Conservation (phyloP, 495 filamentous ascomycete species). For the Astrothelium macrocarpum region DNA sequence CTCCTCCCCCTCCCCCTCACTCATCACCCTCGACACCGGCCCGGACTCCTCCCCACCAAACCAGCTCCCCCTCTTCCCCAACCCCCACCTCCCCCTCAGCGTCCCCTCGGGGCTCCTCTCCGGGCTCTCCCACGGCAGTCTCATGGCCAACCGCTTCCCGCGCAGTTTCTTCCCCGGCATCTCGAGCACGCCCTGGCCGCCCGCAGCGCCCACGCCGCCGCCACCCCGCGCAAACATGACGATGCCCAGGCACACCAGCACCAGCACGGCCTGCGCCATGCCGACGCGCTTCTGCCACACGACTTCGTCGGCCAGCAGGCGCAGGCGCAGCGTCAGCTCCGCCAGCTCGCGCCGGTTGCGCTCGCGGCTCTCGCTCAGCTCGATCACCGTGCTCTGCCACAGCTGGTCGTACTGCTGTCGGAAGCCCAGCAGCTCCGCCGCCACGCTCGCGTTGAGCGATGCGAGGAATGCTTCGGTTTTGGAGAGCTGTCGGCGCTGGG, state of each 20-base stretch:
- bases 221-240: constrained; percentile 63
- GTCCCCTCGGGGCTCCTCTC: neutral
- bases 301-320: constrained; percentile 83
- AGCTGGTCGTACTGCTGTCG: constrained; percentile 86
- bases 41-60: neutral
- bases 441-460: constrained; percentile 73
- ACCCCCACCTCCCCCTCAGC: neutral
- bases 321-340: constrained; percentile 70
- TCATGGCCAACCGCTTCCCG: constrained; percentile 10
- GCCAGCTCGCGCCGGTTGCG: constrained; percentile 70
- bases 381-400: constrained; percentile 88
- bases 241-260: constrained; percentile 78
- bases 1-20: constrained; percentile 8
- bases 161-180: too few relatives aligned
- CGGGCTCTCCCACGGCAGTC: constrained; percentile 1
- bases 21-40: neutral
- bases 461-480: constrained; percentile 78
- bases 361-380: constrained; percentile 76
- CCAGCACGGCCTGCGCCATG: constrained; percentile 75
- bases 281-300: constrained; percentile 93
- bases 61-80: constrained; percentile 4
- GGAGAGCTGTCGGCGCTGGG: constrained; percentile 76
- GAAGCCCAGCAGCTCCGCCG: constrained; percentile 73
- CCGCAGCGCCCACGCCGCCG: constrained; percentile 24
- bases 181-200: too few relatives aligned